Evolutionary conservation across 768 basidiomycete genomes (phyloP).

Genomic region (Lentinus brumalis): DNA sequence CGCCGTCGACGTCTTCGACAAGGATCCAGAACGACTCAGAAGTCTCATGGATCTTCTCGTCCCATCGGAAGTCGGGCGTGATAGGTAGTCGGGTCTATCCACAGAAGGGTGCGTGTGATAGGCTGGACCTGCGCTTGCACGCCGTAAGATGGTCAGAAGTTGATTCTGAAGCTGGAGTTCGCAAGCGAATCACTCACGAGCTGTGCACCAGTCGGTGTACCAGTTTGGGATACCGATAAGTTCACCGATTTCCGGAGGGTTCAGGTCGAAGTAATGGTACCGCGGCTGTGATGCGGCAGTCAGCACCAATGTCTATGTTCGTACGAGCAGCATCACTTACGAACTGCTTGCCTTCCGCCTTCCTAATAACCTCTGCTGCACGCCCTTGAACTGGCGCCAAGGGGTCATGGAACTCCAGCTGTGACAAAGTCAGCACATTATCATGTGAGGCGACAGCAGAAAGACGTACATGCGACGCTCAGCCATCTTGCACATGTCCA

Average conservation of each 20-base stretch:
- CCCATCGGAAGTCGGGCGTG: constrained; percentile 98
- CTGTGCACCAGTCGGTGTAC: constrained; percentile 93
- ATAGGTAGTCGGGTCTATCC: constrained; percentile 94
- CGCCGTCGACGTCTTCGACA: constrained; percentile 97
- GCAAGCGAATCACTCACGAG: constrained; percentile 55
- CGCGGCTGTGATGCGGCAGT: constrained; percentile 62
- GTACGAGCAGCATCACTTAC: constrained; percentile 43
- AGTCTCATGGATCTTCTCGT: constrained; percentile 86
- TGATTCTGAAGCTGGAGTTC: neutral
- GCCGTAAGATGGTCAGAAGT: neutral
- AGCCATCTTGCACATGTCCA: constrained; percentile 96
- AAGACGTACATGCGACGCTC: constrained; percentile 73
- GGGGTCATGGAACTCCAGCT: constrained; percentile 99
- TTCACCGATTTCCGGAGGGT: constrained; percentile 91
- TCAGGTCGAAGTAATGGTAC: constrained; percentile 96
- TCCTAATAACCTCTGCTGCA: constrained; percentile 79
- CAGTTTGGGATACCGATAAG: constrained; percentile 89
- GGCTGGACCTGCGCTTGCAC: constrained; percentile 85
- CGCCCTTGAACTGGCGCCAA: constrained; percentile 91
- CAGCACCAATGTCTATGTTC: neutral
- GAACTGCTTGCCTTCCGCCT: constrained; percentile 98
- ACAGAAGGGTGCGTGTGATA: constrained; percentile 89
- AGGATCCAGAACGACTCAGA: constrained; percentile 92
- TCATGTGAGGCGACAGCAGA: neutral
- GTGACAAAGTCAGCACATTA: neutral